Base-by-base conservation (phyloP, 805 yeast genomes). In the Yarrowia sp. region DNA sequence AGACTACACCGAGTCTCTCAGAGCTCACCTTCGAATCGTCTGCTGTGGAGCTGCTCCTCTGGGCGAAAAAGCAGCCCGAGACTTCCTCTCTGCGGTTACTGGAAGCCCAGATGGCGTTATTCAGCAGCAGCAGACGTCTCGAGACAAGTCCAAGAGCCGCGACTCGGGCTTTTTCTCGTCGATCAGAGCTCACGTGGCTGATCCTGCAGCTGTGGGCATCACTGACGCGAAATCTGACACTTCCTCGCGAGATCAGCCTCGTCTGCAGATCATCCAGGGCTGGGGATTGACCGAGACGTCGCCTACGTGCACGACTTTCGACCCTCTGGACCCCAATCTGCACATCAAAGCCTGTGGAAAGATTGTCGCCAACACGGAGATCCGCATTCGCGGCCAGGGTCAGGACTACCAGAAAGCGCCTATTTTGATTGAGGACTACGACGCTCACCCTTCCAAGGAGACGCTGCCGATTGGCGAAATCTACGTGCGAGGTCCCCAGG, bases 401-500 rank as follows among this genome's bases (percentile, higher is more conserved):
- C 39, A 55, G 12, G 61, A 55, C 27, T n/a, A 24, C 0, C 58
- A 29, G 22, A 44, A 29, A 8, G 65, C 27, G 6, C 63, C 46
- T 6, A 49, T 62, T 32, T 29, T 27, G 42, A 33, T 51, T 18
- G 42, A 51, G 8, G 10, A 33, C 16, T 27, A 27, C 14, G 58
- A 51, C 25, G 19, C 39, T 6, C 9, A 32, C 12, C 24, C 24
- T 22, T 8, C n/a, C 12, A 33, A 51, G 14, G 58, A 31, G 6
- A 24, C 5, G 6, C 22, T 51, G 4, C 58, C 63, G 4, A 39
- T 73, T 29, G 86, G 86, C 10, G 87, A 83, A 66, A 69, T 83
- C 38, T 73, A 79, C 65, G 69, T 83, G n/a, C 68, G 81, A 19
- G 87, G 87, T 1, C 81, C 84, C 1, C 84, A 81, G 62, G 74